A percentile compares a stretch with the other conserved stretches of the same genome.
Conservation (phyloP, 805 yeast species). For the Candida tibetensis region DNA sequence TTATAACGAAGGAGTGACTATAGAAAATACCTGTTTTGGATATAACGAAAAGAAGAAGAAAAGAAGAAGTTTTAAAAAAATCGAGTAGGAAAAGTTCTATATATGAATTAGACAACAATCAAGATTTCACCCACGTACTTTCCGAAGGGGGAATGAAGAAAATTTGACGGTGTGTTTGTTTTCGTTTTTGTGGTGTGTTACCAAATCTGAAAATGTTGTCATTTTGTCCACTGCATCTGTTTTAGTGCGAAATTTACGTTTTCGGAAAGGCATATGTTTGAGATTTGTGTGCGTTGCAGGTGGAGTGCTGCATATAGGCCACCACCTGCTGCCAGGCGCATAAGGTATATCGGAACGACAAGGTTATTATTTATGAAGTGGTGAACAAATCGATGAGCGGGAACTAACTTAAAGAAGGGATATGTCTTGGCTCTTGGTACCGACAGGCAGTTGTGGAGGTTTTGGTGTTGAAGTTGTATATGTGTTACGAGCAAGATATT, state of each 20-base stretch:
- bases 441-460: too few relatives aligned
- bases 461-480: too few relatives aligned
- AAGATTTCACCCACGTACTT: neutral
- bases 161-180: neutral
- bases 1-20: constrained; percentile 35
- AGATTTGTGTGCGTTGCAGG: neutral
- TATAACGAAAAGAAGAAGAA: constrained; percentile 11
- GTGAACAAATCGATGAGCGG: too few relatives aligned
- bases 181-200: neutral
- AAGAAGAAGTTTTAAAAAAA: neutral
- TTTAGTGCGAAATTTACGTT: neutral
- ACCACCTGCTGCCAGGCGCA: too few relatives aligned
- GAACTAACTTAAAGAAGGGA: too few relatives aligned
- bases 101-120: neutral
- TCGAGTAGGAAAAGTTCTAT: neutral
- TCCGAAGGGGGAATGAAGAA: constrained; percentile 1
- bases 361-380: too few relatives aligned
- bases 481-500: too few relatives aligned
- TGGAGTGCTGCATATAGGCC: neutral
- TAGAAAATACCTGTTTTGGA: constrained; percentile 24
- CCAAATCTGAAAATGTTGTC: neutral
- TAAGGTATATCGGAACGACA: too few relatives aligned
- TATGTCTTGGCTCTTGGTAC: too few relatives aligned
- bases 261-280: neutral
- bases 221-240: neutral